Evolutionary conservation across 2,329 filamentous ascomycete species (phyloP), one percentile per base, ranked within the genome.

Genomic region (Chalaropsis thielavioides): DNA sequence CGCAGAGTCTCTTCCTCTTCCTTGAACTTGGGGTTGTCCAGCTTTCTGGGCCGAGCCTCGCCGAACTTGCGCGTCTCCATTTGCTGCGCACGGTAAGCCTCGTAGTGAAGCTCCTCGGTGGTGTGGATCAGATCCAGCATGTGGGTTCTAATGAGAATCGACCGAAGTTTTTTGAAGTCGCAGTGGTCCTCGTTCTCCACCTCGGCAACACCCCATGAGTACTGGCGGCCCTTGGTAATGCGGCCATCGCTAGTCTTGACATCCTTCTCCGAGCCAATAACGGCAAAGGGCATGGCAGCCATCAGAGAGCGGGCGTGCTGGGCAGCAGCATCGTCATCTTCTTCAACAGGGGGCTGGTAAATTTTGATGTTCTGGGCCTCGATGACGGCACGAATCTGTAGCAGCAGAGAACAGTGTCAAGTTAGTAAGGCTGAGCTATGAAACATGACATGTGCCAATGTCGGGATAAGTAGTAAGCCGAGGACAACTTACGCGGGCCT

Each of bases 21-120:
- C 85, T 99, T 99, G 85, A 97, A 99, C 83, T 99, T 99, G 79
- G 94, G 94, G 83, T 99, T 99, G 81, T 99, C 94, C 72, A 99
- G 83, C 85, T 99, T 99, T 78, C 92, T 84, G 71, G 94, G 94
- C 70, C 92, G 87, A 67, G 92, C 92, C 81, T 99, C 95, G 78
- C 94, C 94, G 72, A 99, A 97, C 80, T 99, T 99, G 79, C 94
- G 86, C 62, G 94, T 99, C 83, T 99, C 94, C 94, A 99, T 99
- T 80, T 99, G 95, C 78, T 95, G 90, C 64, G 94, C 94, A 72
- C 94, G 92, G 83, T 99, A 99, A 68, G 90, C 92, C 79, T 99
- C 94, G 81, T 99, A 99, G 83, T 99, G 94, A 72, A 91, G 87
- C 82, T 99, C 94, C 80, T 99, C 94, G 71, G 94, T 99, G 69